Evolutionary conservation across 805 yeast genomes (phyloP), one percentile per base, ranked within the genome.

Genomic region (Candida coquimbonensis): DNA sequence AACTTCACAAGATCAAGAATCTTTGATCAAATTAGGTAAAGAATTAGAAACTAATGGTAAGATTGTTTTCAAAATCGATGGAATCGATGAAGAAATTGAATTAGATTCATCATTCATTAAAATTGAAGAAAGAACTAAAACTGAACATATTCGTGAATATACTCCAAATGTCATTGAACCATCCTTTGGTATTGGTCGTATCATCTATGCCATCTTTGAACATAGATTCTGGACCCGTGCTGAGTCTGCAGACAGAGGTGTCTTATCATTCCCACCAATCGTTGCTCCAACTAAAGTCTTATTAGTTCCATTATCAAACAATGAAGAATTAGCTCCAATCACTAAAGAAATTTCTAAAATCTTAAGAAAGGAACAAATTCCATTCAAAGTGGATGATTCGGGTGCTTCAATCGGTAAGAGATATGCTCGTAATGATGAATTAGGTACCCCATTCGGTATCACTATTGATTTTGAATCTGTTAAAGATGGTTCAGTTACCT

Each of bases 141-240:
- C 83, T 42, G 96, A 88, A 70, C 96, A 90, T 66, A 75, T 93
- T 48, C 87, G 98, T 64, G 99, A 95, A 72, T 93, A 71, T 71
- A 87, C 87, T 54, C 99, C 99, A 51, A 89, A 87, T 64, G 99
- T 93, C 50, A 93, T 93, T 60, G 99, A 93, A 73, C 99, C 99
- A 51, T 93, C 99, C 7, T 93, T 93, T 62, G 99, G 99, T 78
- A 84, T 93, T 64, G 99, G 99, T 49, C 90, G 99, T 73, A 88
- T 95, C 66, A 73, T 93, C 54, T 93, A 93, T 72, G 78, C 96
- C 36, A 68, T 91, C 55, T 86, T 90, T 61, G 99, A 93, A 73
- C 99, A 93, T 69, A 76, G 79, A 43, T 93, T 83, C 85, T 93
- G 96, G 96, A 69, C 84, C 45, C 83, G 99, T 70, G 88, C 95